phyloP scores from a whole-genome alignment of 2,329 filamentous ascomycete genomes.

The Colletotrichum simmondsii region DNA sequence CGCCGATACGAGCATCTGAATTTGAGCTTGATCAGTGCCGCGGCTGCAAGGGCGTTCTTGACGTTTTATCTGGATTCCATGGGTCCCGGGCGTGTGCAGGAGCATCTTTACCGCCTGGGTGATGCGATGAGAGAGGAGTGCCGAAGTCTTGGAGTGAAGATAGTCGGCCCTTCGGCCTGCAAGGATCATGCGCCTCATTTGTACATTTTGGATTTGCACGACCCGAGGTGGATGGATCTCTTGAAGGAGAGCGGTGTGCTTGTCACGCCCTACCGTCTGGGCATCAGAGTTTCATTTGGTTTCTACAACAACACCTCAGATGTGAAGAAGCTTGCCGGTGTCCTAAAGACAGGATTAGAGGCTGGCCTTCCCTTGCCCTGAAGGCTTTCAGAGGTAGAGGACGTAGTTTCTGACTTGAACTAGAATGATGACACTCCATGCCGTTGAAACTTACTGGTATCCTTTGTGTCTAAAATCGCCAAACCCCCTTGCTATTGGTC shows the following conservation, averaged over 20 bases:
- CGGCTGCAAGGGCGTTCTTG: constrained; percentile 39
- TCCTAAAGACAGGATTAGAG: background rate
- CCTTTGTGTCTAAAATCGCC: too few relatives aligned
- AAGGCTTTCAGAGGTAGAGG: too few relatives aligned
- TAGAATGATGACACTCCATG: too few relatives aligned
- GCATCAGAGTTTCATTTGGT: constrained; percentile 41
- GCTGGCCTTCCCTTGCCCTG: background rate
- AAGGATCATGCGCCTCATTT: constrained; percentile 42
- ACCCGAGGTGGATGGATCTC: constrained; percentile 37
- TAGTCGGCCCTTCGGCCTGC: constrained; percentile 37
- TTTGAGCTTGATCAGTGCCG: constrained; percentile 38
- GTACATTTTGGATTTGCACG: constrained; percentile 40
- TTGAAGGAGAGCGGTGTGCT: constrained; percentile 32
- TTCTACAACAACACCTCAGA: constrained; percentile 40
- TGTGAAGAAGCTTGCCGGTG: constrained; percentile 33
- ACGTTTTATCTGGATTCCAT: constrained; percentile 42
- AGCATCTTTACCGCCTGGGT: constrained; percentile 40
- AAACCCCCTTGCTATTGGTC: too few relatives aligned
- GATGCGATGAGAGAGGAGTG: constrained; percentile 36
- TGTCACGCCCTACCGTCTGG: constrained; percentile 39
- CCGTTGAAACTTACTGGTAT: too few relatives aligned
- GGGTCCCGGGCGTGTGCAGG: constrained; percentile 39
- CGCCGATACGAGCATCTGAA: constrained; percentile 45
- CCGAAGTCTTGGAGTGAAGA: constrained; percentile 35
- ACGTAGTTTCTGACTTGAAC: too few relatives aligned